These are phyloP conservation scores for Allium sativum DNA, from an alignment of 106 monocot genomes.

Conservation along the genomic window DNA sequence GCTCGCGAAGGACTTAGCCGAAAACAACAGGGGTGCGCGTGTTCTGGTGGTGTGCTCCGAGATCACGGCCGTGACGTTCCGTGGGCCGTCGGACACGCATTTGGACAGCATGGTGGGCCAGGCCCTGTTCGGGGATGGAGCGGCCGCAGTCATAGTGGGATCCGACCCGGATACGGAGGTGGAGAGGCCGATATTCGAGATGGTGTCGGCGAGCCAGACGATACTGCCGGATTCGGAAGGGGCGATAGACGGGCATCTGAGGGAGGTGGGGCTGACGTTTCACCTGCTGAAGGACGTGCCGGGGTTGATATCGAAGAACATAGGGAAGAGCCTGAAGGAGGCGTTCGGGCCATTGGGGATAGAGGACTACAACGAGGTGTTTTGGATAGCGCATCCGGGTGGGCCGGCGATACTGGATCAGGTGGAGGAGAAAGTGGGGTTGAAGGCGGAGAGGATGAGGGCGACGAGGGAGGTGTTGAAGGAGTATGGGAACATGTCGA, in stretches of 20 bases:
- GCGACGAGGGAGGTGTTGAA: slow-evolving; percentile 8
- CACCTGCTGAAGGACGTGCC: slow-evolving; percentile 7
- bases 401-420: slow-evolving; percentile 14
- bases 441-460: slow-evolving; percentile 5
- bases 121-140: slow-evolving; percentile 10
- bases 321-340: slow-evolving; percentile 1
- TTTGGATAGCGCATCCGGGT: slow-evolving; percentile 17
- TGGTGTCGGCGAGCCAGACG: slow-evolving; percentile 4
- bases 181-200: slow-evolving; percentile 4
- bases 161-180: not conserved
- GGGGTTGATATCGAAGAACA: slow-evolving; percentile 1
- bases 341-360: slow-evolving; percentile 11
- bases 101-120: not conserved
- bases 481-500: slow-evolving; percentile 12
- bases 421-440: slow-evolving; percentile 2
- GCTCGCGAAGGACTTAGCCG: slow-evolving; percentile 13
- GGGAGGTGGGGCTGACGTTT: slow-evolving; percentile 2
- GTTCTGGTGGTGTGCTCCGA: slow-evolving; percentile 16
- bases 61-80: not conserved
- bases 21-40: slow-evolving; percentile 17
- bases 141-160: not conserved
- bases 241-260: not conserved
- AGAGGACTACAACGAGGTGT: slow-evolving; percentile 6
- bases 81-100: slow-evolving; percentile 2
- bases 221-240: not conserved